A percentile compares a stretch with the other conserved stretches of the same genome.
These are phyloP conservation scores for Warburgia ugandensis DNA, from an alignment of 164 flowering plant genomes.

Conservation along the genomic window DNA sequence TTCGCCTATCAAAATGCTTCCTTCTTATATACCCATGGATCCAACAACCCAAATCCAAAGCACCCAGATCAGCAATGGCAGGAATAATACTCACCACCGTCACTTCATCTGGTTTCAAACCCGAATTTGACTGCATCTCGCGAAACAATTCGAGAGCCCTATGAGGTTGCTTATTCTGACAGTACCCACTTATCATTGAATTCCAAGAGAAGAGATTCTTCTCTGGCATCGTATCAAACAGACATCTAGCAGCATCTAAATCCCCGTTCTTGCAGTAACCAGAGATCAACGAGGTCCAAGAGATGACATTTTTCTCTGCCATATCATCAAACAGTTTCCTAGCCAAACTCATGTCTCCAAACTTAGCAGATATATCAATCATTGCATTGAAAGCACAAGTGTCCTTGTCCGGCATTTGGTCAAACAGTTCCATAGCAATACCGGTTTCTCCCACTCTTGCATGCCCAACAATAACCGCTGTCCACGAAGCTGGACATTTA, in stretches of 20 bases:
- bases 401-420: constrained; percentile 52
- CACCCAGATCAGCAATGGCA: constrained; percentile 77
- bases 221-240: constrained; percentile 62
- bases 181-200: constrained; percentile 70
- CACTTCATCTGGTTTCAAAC: constrained; percentile 52
- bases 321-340: constrained; percentile 43
- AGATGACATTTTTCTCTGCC: constrained; percentile 51
- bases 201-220: constrained; percentile 77
- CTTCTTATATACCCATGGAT: constrained; percentile 40
- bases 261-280: constrained; percentile 57
- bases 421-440: constrained; percentile 40
- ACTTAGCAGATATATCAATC: constrained; percentile 57
- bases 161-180: constrained; percentile 51
- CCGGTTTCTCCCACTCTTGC: constrained; percentile 44
- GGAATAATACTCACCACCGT: constrained; percentile 64
- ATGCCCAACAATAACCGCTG: constrained; percentile 56
- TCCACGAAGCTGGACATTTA: constrained; percentile 65
- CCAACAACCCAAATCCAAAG: constrained; percentile 62
- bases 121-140: constrained; percentile 39
- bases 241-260: constrained; percentile 35
- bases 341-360: constrained; percentile 50
- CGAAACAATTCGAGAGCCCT: constrained; percentile 54
- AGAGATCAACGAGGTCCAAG: constrained; percentile 70
- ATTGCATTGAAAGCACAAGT: constrained; percentile 47
- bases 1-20: constrained; percentile 37